Evolutionary conservation across 2,329 filamentous ascomycete genomes (phyloP).

Genomic region (Ophiocordyceps polyrhachis-furcata): DNA sequence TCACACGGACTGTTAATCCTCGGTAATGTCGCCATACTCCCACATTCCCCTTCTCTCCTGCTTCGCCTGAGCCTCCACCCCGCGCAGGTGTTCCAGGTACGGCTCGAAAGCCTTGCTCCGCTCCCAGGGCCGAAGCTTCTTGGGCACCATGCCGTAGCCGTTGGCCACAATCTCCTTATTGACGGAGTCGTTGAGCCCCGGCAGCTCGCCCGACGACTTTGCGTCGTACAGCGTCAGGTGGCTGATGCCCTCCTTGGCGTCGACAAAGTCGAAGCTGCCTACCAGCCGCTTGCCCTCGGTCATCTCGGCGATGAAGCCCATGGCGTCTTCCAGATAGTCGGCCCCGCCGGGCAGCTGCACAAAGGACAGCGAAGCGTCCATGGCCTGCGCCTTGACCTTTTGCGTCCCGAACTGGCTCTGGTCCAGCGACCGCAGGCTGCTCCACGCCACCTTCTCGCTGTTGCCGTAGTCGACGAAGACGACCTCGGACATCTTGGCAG

Average conservation of each 20-base stretch:
- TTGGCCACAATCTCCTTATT: conserved; percentile 74
- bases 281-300: conserved; percentile 64
- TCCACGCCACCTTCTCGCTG: conserved; percentile 74
- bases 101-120: conserved; percentile 48
- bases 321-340: conserved; percentile 70
- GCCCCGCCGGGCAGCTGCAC: conserved; percentile 67
- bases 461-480: conserved; percentile 96
- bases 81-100: conserved; percentile 51
- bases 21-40: conserved; percentile 95
- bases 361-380: conserved; percentile 74
- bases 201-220: conserved; percentile 34
- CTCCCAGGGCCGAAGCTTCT: conserved; percentile 87
- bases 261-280: conserved; percentile 75
- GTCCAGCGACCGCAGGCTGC: conserved; percentile 60
- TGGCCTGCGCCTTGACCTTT: conserved; percentile 72
- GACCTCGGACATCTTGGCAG: conserved; percentile 75
- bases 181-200: conserved; percentile 54
- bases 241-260: conserved; percentile 58
- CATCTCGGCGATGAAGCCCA: conserved; percentile 54
- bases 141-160: conserved; percentile 78
- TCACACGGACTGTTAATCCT: conserved; percentile 35
- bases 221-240: conserved; percentile 82
- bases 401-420: conserved; percentile 61
- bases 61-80: conserved; percentile 65
- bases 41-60: conserved; percentile 70